Conservation (phyloP, 2,329 filamentous ascomycete genomes). For the Phaeosphaeria sp. region DNA sequence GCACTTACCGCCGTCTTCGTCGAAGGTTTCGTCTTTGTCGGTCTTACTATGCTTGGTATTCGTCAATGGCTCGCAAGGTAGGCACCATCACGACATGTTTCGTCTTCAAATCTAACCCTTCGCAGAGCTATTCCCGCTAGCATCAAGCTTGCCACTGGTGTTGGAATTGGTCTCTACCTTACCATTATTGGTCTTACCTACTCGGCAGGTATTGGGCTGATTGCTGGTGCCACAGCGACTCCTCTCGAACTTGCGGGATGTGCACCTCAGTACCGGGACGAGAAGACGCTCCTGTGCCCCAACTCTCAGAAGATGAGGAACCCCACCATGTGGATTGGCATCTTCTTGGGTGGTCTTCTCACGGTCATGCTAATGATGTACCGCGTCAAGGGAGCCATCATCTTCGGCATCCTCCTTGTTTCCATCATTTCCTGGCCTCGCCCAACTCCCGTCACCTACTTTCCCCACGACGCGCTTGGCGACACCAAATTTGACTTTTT, state of each 20-base stretch:
- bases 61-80: neutral
- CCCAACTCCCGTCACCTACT: constrained; percentile 76
- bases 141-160: constrained; percentile 86
- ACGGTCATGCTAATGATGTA: constrained; percentile 85
- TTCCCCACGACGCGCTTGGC: constrained; percentile 74
- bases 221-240: constrained; percentile 71
- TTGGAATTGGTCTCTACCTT: constrained; percentile 84
- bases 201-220: constrained; percentile 79
- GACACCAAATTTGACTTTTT: constrained; percentile 82
- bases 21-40: constrained; percentile 86
- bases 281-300: constrained; percentile 62
- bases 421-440: constrained; percentile 90
- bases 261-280: constrained; percentile 54
- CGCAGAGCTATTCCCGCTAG: constrained; percentile 76
- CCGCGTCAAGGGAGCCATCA: constrained; percentile 85
- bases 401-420: constrained; percentile 81
- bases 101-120: neutral
- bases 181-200: constrained; percentile 80
- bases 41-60: constrained; percentile 59
- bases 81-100: neutral
- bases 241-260: constrained; percentile 81
- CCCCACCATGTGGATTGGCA: constrained; percentile 85
- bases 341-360: constrained; percentile 83
- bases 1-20: constrained; percentile 88
- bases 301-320: constrained; percentile 76